Evolutionary conservation across 768 basidiomycete genomes (phyloP).

Genomic region (Crassisporium funariophilum): DNA sequence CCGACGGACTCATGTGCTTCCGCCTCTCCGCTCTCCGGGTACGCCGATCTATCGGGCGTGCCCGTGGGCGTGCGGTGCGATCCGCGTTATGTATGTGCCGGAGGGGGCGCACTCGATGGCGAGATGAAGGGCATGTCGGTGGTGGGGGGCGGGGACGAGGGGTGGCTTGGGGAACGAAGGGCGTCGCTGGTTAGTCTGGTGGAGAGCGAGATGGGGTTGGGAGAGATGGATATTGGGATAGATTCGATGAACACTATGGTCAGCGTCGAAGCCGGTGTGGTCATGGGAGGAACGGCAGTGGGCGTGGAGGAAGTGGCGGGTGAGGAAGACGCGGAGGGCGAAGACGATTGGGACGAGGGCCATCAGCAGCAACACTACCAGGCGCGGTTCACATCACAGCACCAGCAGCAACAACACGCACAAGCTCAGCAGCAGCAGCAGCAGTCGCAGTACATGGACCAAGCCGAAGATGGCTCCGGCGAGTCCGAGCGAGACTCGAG

Average conservation of each 20-base stretch:
- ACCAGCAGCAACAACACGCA: constrained; percentile 6
- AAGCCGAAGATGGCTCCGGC: constrained; percentile 14
- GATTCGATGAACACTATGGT: constrained; percentile 14
- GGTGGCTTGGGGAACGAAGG: constrained; percentile 10
- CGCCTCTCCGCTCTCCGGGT: constrained; percentile 20
- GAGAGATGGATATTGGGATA: constrained; percentile 23
- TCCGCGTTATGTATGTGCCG: constrained; percentile 12
- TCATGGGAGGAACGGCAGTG: too few species aligned
- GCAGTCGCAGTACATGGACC: constrained; percentile 2
- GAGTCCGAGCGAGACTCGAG: constrained; percentile 6
- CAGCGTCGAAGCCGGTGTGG: constrained; percentile 2
- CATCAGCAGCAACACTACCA: constrained; percentile 15
- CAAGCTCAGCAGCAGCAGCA: constrained; percentile 1
- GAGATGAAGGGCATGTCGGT: too few species aligned
- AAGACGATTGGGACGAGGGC: constrained; percentile 22
- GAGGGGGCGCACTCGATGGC: too few species aligned
- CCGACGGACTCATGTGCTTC: constrained; percentile 25
- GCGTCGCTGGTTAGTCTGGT: constrained; percentile 8
- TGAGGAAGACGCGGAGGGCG: constrained; percentile 32
- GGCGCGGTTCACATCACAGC: constrained; percentile 12
- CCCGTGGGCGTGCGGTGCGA: constrained; percentile 9
- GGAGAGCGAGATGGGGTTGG: constrained; percentile 16
- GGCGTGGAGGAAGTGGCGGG: constrained; percentile 21
- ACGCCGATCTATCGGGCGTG: constrained; percentile 13
- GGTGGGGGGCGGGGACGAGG: constrained; percentile 8